A percentile compares a stretch with the other conserved stretches of the same genome.
Evolutionary conservation across 1,139 yeast genomes (phyloP).

Genomic region (Geotrichum aggregatum): DNA sequence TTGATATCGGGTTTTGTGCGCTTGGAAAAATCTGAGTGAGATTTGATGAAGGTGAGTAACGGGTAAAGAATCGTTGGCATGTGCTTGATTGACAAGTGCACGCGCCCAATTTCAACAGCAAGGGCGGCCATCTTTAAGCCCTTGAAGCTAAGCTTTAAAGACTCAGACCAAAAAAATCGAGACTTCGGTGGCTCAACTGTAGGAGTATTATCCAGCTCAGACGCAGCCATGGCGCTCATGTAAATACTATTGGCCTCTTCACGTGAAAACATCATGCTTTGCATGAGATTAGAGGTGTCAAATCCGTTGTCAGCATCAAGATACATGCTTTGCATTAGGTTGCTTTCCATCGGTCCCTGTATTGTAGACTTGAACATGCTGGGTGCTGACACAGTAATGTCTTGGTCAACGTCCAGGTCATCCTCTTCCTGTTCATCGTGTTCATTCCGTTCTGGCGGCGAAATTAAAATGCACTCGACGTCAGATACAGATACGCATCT

Average conservation of each 20-base stretch:
- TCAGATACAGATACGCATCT: constrained; percentile 45
- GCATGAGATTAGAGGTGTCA: constrained; percentile 42
- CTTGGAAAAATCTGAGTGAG: constrained; percentile 10
- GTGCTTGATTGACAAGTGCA: constrained; percentile 46
- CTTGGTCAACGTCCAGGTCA: not conserved
- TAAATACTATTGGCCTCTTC: constrained; percentile 70
- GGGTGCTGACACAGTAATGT: constrained; percentile 1
- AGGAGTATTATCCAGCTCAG: constrained; percentile 4
- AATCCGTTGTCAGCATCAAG: constrained; percentile 13
- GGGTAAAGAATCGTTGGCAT: constrained; percentile 36
- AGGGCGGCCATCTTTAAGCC: constrained; percentile 39
- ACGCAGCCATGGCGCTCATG: constrained; percentile 60
- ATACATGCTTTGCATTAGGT: constrained; percentile 4
- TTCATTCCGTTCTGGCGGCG: not conserved
- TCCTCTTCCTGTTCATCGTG: constrained; percentile 1
- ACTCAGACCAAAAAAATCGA: constrained; percentile 27
- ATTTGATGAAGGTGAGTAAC: constrained; percentile 30
- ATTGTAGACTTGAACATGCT: constrained; percentile 10
- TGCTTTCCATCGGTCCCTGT: not conserved
- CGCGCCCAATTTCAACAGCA: constrained; percentile 44
- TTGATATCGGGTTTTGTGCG: not conserved
- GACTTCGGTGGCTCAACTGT: constrained; percentile 20
- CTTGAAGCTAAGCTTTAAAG: constrained; percentile 23
- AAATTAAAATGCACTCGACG: constrained; percentile 28
- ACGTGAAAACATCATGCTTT: constrained; percentile 63